Evolutionary conservation across 495 filamentous ascomycete species (phyloP).

Genomic region (Hyphodiscus hymeniophilus): DNA sequence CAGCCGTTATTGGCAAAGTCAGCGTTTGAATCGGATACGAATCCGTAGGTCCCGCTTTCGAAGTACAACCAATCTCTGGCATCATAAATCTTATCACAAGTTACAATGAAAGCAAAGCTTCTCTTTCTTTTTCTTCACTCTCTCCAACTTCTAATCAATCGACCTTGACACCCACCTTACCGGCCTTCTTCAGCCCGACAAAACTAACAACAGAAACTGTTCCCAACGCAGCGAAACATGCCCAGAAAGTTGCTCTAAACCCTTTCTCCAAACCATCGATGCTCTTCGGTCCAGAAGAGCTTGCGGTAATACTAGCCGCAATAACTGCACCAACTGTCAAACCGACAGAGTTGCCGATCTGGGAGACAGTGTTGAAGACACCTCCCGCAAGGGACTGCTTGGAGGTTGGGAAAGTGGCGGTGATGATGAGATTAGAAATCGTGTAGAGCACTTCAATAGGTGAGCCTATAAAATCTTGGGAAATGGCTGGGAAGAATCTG

Average conservation of each 20-base stretch:
- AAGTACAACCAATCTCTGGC: too few species aligned
- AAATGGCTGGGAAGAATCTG: background rate
- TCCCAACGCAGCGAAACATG: slow-evolving; percentile 34
- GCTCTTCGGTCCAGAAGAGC: background rate
- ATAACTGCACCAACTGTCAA: slow-evolving; percentile 47
- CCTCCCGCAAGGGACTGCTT: slow-evolving; percentile 55
- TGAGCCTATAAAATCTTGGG: too few species aligned
- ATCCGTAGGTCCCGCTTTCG: too few species aligned
- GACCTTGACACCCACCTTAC: slow-evolving; percentile 12
- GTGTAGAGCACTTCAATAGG: slow-evolving; percentile 45
- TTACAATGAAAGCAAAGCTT: too few species aligned
- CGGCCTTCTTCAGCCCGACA: background rate
- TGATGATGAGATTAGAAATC: slow-evolving; percentile 51
- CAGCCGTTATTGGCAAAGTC: too few species aligned
- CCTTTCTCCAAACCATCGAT: slow-evolving; percentile 36
- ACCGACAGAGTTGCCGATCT: slow-evolving; percentile 53
- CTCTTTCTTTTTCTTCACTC: too few species aligned
- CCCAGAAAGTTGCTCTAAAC: slow-evolving; percentile 54
- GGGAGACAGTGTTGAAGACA: slow-evolving; percentile 54
- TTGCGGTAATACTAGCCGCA: slow-evolving; percentile 38
- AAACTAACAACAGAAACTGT: background rate
- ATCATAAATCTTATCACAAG: too few species aligned
- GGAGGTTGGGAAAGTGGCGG: slow-evolving; percentile 42
- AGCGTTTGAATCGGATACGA: too few species aligned
- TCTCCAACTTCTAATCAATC: too few species aligned